Evolutionary conservation across 176 grass and related monocot genomes (phyloP), one percentile per base, ranked within the genome.

Genomic region (Oryza rufipogon): DNA sequence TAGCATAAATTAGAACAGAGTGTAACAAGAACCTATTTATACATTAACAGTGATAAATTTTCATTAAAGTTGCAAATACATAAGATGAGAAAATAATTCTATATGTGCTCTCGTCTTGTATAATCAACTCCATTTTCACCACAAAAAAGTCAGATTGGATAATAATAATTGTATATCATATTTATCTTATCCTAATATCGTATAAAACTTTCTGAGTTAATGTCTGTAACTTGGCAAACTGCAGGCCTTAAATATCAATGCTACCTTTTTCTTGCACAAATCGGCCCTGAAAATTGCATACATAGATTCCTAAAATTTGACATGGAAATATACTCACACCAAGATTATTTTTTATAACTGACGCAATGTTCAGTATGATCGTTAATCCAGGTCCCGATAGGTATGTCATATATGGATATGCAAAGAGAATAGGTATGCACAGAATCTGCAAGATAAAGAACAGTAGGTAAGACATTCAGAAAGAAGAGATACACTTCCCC

Each of bases 371-470:
- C 51, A 91, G 66, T 42, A 92, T 3, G 23, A 94, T 23, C 11
- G 76, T 79, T 47, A 92, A 84, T 88, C n/a, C 67, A 71, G 86
- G 70, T 84, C 47, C 85, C 13, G 92, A 94, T 9, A 94, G 67
- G 32, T 90, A 69, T 9, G 90, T 80, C 87, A 94, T 90, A 28
- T 73, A 94, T 16, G 92, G 92, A 82, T 81, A 94, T n/a, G 87
- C 85, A 54, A 79, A 91, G 28, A 94, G 85, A 70, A 94, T 87
- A 42, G 90, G 90, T 86, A 94, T 81, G 69, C 58, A 81, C 20
- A 91, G 11, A 76, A 69, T 36, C 92, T 94, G 89, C 73, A 89
- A 26, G 23, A 7, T 65, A 11, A 17, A 81, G 15, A 33, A 72
- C 13, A 72, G 17, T 10, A 20, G 12, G 52, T 75, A n/a, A 80